Conservation (phyloP, 1,284 basidiomycete genomes). For the Erythrobasidium hasegawianum region DNA sequence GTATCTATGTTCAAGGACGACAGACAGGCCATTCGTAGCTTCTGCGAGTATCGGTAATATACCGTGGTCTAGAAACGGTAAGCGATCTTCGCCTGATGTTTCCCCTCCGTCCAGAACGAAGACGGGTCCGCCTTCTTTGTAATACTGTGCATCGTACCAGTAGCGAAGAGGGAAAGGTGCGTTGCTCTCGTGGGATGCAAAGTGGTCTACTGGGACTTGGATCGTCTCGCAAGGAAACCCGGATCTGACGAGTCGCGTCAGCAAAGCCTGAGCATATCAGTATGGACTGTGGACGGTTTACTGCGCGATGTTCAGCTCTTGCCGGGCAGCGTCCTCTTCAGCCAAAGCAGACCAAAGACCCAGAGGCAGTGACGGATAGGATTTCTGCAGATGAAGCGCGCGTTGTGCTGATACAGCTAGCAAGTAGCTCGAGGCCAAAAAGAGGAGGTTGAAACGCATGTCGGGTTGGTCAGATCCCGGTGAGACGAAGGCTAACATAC, state of each 20-base stretch:
- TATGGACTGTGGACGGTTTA: background rate
- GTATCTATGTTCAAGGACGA: constrained; percentile 86
- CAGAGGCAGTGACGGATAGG: constrained; percentile 32
- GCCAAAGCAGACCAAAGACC: constrained; percentile 27
- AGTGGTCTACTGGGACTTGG: constrained; percentile 38
- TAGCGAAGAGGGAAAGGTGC: constrained; percentile 53
- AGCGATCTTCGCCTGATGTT: constrained; percentile 43
- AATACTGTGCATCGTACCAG: constrained; percentile 84
- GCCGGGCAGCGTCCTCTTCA: background rate
- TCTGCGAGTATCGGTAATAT: constrained; percentile 79
- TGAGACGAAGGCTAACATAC: too few species aligned
- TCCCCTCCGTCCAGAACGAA: constrained; percentile 55
- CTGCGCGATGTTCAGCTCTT: constrained; percentile 2
- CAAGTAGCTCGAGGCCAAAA: too few species aligned
- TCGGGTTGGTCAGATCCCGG: too few species aligned
- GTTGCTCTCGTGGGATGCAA: constrained; percentile 28
- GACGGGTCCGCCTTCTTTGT: constrained; percentile 69
- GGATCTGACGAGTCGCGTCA: constrained; percentile 13
- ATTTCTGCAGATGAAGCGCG: background rate
- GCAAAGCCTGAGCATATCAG: background rate
- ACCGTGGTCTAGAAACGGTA: constrained; percentile 54
- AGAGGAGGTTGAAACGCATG: too few species aligned
- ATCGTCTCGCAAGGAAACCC: too few species aligned
- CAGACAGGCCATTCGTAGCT: constrained; percentile 73
- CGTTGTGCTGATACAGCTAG: background rate